phyloP scores from a whole-genome alignment of 176 grass and related monocot genomes.

The Puccinellia tenuiflora region DNA sequence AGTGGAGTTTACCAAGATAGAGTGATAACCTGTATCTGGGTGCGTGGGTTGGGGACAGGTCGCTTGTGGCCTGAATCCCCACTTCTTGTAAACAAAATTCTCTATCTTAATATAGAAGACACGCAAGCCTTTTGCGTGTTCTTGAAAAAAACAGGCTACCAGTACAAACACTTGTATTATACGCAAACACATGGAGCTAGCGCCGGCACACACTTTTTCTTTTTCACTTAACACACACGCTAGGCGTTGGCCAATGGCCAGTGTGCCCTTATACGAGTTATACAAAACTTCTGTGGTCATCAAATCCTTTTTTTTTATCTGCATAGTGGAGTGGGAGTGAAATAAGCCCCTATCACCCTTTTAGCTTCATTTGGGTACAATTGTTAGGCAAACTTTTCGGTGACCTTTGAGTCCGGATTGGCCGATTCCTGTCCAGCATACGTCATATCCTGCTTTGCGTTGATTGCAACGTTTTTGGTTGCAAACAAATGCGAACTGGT shows the following conservation, averaged over 20 bases:
- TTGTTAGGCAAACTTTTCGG: neutral
- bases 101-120: too few species aligned
- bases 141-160: too few species aligned
- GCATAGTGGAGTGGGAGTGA: neutral
- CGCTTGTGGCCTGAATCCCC: too few species aligned
- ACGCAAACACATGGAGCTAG: too few species aligned
- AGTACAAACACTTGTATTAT: too few species aligned
- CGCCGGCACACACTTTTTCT: too few species aligned
- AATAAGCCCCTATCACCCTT: neutral
- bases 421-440: neutral
- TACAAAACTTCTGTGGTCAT: neutral
- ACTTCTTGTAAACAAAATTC: too few species aligned
- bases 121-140: too few species aligned
- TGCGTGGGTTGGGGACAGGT: too few species aligned
- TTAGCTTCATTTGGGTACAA: neutral
- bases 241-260: neutral
- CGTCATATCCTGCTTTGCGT: neutral
- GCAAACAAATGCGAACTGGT: constrained; percentile 5
- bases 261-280: neutral
- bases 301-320: neutral
- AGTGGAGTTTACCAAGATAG: too few species aligned
- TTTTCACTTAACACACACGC: too few species aligned
- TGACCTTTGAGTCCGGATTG: neutral
- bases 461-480: constrained; percentile 23
- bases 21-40: too few species aligned